Evolutionary conservation across 805 yeast species (phyloP).

Genomic region (Wickerhamiella australiensis): DNA sequence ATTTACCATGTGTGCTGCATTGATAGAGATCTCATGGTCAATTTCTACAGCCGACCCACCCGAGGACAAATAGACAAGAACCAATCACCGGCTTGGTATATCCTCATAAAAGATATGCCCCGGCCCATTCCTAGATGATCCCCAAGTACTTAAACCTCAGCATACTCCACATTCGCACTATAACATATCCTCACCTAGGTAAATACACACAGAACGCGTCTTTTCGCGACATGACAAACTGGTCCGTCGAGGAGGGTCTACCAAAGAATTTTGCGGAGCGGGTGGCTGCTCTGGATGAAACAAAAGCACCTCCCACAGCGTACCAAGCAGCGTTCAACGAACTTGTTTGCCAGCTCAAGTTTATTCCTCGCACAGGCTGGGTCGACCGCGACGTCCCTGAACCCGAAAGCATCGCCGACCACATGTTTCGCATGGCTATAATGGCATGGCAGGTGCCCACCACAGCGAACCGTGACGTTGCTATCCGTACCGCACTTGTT

Average conservation of each 20-base stretch:
- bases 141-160: too few relatives aligned
- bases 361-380: slow-evolving; percentile 91
- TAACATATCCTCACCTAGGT: too few relatives aligned
- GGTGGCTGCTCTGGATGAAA: slow-evolving; percentile 21
- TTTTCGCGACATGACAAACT: slow-evolving; percentile 20
- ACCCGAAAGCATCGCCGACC: slow-evolving; percentile 77
- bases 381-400: slow-evolving; percentile 47
- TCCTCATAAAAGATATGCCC: too few relatives aligned
- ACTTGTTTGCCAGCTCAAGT: slow-evolving; percentile 57
- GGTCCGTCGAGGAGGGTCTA: slow-evolving; percentile 46
- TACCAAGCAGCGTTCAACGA: slow-evolving; percentile 42
- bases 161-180: too few relatives aligned
- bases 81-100: too few relatives aligned
- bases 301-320: slow-evolving; percentile 19
- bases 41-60: too few relatives aligned
- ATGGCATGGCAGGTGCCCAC: slow-evolving; percentile 55
- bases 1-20: too few relatives aligned
- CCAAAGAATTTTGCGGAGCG: slow-evolving; percentile 36
- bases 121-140: too few relatives aligned
- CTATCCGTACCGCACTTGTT: slow-evolving; percentile 74
- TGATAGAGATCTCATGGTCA: too few relatives aligned
- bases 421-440: slow-evolving; percentile 89
- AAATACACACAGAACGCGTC: background rate
- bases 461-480: slow-evolving; percentile 45
- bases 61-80: too few relatives aligned